Base-by-base conservation (phyloP, 495 filamentous ascomycete species). In the Astrothelium macrocarpum region DNA sequence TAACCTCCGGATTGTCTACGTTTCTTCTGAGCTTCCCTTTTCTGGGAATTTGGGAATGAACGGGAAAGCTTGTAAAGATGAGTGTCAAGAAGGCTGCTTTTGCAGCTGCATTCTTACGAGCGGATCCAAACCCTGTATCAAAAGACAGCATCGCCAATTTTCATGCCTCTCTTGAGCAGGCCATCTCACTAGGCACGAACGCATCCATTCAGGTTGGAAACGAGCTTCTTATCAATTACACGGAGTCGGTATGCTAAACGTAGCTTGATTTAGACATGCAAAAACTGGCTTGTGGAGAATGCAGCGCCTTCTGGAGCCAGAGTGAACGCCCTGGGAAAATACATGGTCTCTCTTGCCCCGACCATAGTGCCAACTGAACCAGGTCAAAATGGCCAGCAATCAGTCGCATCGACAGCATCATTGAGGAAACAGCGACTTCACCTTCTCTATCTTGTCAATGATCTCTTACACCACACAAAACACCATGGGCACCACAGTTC, bases 161-260 rank as follows among this genome's bases (percentile, higher is more conserved):
- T 70, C 86, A 91, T 73, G 68, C 76, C 63, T 76, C 83, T 59
- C 80, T 96, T 65, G 84, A 88, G 70, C 76, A 81, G 71, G 82
- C 82, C 62, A 74, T 91, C 70, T 74, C 84, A 87, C 77, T 93
- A 91, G 83, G 89, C 90, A 67, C 79, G 85, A 63, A 72, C 79
- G 78, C 95, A 95, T 78, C 49, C 5, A 87, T 96, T 81, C 91
- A 96, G 91, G 91, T 96, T 91, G 92, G 91, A 90, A 67, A 70
- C 67, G 72, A 71, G 72, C 68, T 72, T 67, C 73, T 73, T 2
- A 9, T 56, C 69, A 65, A 63, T 61, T 65, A 36, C 75, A 78
- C 75, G 77, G 74, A 76, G 71, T 71, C 71, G 73, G 79, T 78
- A 75, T 76, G 78, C 84, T 87, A 84, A 84, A 85, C 67, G 68